phyloP scores from a whole-genome alignment of 805 yeast species.

The Candida railenensis region DNA sequence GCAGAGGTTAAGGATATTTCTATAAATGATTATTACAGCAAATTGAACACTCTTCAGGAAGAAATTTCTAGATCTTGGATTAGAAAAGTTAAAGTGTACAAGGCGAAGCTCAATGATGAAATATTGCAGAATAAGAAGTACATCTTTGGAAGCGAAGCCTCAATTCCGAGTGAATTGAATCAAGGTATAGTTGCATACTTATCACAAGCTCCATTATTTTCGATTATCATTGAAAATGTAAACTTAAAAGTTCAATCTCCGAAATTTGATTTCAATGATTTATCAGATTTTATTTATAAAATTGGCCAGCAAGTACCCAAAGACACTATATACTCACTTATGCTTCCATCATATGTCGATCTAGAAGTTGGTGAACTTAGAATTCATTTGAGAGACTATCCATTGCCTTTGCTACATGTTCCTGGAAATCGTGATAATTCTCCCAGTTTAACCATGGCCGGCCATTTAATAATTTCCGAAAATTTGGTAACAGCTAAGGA shows the following conservation, averaged over 20 bases:
- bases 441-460: constrained; percentile 40
- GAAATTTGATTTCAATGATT: constrained; percentile 27
- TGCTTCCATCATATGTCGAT: constrained; percentile 63
- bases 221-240: constrained; percentile 27
- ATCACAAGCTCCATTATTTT: constrained; percentile 34
- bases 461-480: constrained; percentile 72
- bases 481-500: constrained; percentile 48
- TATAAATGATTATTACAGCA: neutral
- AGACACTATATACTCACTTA: constrained; percentile 64
- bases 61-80: constrained; percentile 71
- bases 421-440: constrained; percentile 44
- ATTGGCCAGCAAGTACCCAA: constrained; percentile 83
- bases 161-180: constrained; percentile 15
- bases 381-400: constrained; percentile 79
- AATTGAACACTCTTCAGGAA: too few species aligned
- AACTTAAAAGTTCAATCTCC: constrained; percentile 25
- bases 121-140: constrained; percentile 35
- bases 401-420: constrained; percentile 75
- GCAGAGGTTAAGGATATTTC: neutral
- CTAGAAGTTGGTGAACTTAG: constrained; percentile 60
- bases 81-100: constrained; percentile 52
- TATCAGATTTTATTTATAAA: constrained; percentile 62
- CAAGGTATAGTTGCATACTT: constrained; percentile 29
- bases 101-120: constrained; percentile 32
- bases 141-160: constrained; percentile 35